Conservation (phyloP, 1,284 basidiomycete genomes). For the Porodaedalea pini region DNA sequence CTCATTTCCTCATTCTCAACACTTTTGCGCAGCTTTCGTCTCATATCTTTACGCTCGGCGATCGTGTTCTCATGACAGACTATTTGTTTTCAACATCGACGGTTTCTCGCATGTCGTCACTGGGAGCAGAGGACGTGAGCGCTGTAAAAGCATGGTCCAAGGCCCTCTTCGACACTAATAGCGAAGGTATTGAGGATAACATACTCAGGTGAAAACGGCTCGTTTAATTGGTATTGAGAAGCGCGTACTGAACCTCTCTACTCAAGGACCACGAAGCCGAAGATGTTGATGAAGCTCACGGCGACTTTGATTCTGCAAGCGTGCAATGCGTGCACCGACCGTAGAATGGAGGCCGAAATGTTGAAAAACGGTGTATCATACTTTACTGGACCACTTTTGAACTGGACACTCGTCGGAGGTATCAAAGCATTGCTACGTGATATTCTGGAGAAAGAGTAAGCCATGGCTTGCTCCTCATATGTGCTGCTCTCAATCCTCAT, state of each 20-base stretch:
- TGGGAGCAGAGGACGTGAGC: slow-evolving; percentile 45
- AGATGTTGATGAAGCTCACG: slow-evolving; percentile 59
- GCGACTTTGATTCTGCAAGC: slow-evolving; percentile 64
- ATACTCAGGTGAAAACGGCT: slow-evolving; percentile 55
- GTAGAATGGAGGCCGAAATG: slow-evolving; percentile 61
- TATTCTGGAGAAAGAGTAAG: slow-evolving; percentile 55
- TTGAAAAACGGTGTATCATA: slow-evolving; percentile 73
- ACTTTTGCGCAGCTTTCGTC: slow-evolving; percentile 27
- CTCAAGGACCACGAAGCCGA: slow-evolving; percentile 63
- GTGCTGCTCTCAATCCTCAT: slow-evolving; percentile 1
- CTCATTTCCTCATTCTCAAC: slow-evolving; percentile 32
- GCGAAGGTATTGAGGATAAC: slow-evolving; percentile 78
- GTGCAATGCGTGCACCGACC: slow-evolving; percentile 42
- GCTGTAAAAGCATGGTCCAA: slow-evolving; percentile 66
- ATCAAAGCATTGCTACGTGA: slow-evolving; percentile 61
- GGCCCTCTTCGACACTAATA: slow-evolving; percentile 68
- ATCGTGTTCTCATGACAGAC: slow-evolving; percentile 44
- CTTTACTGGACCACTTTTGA: slow-evolving; percentile 66
- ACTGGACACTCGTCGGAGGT: slow-evolving; percentile 75
- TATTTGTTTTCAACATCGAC: slow-evolving; percentile 49
- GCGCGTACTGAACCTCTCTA: slow-evolving; percentile 58
- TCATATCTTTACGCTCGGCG: slow-evolving; percentile 34
- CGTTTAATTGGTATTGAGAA: slow-evolving; percentile 64
- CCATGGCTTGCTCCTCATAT: not conserved
- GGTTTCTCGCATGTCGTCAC: slow-evolving; percentile 39